Evolutionary conservation across 805 yeast species (phyloP).

Genomic region (Starmera pachycereana): DNA sequence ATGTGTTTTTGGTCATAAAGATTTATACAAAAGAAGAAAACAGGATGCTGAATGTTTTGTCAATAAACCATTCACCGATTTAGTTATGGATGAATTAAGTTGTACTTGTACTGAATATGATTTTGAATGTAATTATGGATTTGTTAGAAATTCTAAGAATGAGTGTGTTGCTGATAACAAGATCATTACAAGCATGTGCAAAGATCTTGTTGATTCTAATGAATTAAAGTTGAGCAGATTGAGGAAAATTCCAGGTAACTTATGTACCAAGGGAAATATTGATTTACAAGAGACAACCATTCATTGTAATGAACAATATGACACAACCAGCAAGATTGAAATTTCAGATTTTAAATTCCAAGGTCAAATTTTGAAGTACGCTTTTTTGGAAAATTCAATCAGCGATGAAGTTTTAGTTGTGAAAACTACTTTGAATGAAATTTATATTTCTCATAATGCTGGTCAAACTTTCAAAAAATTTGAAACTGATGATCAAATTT

Average conservation of each 20-base stretch:
- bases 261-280: conserved; percentile 9
- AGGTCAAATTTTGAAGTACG: conserved; percentile 42
- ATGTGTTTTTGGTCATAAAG: conserved; percentile 66
- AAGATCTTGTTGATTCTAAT: conserved; percentile 26
- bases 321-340: conserved; percentile 11
- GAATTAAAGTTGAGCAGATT: conserved; percentile 7
- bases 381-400: conserved; percentile 38
- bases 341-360: conserved; percentile 32
- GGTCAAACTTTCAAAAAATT: conserved; percentile 10
- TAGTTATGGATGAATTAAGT: conserved; percentile 34
- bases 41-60: conserved; percentile 50
- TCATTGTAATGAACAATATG: conserved; percentile 11
- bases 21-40: conserved; percentile 57
- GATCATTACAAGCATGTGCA: conserved; percentile 25
- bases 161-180: conserved; percentile 36
- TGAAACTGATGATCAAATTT: conserved; percentile 25
- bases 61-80: conserved; percentile 28
- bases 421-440: conserved; percentile 37
- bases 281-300: conserved; percentile 6
- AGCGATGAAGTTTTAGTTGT: conserved; percentile 58
- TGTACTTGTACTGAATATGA: conserved; percentile 59
- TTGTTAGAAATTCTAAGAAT: conserved; percentile 25
- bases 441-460: conserved; percentile 54
- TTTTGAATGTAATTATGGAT: conserved; percentile 61
- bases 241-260: conserved; percentile 15